Percentiles rank a stretch among this genome's conserved stretches.
These are phyloP conservation scores for Xylaria scruposa DNA, from an alignment of 495 filamentous ascomycete genomes.

Conservation along the genomic window DNA sequence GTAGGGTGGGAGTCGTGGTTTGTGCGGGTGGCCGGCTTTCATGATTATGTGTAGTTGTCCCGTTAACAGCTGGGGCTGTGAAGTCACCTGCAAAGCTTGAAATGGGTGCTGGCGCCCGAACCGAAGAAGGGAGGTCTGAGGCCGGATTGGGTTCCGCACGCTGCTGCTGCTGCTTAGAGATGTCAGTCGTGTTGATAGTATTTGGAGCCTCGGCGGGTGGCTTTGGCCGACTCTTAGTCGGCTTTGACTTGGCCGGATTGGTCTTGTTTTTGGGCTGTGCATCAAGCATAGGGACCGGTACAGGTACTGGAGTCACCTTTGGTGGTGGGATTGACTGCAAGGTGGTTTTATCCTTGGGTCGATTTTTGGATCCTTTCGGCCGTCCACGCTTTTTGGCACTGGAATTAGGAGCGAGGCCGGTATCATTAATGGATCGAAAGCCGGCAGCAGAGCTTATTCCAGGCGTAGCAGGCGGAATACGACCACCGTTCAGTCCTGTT, in stretches of 20 bases:
- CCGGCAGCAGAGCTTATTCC: constrained; percentile 35
- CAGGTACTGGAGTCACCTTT: constrained; percentile 44
- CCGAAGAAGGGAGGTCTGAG: constrained; percentile 2
- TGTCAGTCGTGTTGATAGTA: constrained; percentile 20
- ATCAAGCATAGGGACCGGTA: constrained; percentile 39
- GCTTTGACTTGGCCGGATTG: constrained; percentile 37
- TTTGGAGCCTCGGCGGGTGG: constrained; percentile 23
- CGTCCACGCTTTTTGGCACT: constrained; percentile 39
- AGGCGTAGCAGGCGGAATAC: constrained; percentile 32
- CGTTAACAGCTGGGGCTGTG: constrained; percentile 17
- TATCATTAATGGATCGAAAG: constrained; percentile 42
- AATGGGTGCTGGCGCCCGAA: constrained; percentile 14
- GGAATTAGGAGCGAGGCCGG: constrained; percentile 31
- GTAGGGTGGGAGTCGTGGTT: constrained; percentile 25
- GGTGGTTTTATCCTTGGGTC: constrained; percentile 45
- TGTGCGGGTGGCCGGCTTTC: constrained; percentile 23
- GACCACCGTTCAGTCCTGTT: constrained; percentile 28
- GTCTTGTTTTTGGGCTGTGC: constrained; percentile 35
- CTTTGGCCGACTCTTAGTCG: constrained; percentile 39
- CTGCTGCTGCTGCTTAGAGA: constrained; percentile 25
- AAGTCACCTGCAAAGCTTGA: constrained; percentile 16
- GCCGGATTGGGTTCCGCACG: not conserved
- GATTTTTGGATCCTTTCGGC: constrained; percentile 58
- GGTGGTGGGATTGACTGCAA: constrained; percentile 30
- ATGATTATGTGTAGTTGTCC: constrained; percentile 16